Base-by-base conservation (phyloP, 495 filamentous ascomycete species). In the Penicillium atrosanguineum region DNA sequence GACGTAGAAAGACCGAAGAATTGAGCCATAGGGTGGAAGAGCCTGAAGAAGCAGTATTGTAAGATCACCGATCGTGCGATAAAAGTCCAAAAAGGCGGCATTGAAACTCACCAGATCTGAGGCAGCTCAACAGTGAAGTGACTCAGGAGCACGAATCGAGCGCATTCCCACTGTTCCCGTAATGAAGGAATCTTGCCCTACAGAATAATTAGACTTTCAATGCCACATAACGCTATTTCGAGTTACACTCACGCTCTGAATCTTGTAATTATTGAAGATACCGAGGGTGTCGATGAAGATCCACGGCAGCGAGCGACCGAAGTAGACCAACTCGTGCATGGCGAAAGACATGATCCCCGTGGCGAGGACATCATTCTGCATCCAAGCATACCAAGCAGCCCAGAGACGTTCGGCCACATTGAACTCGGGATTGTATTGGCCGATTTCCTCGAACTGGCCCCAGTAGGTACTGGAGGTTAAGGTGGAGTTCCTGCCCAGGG, bases 121-220 rank as follows among this genome's bases (percentile, higher is more conserved):
- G 94, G 93, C 4, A 98, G 79, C 69, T 98, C 94, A 59, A 97
- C 94, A 41, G 94, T 97, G 73, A 96, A 94, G 71, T 98, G 94
- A 63, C 82, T 87, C 50, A 98, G 76, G 44, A 98, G 84, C 37
- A 98, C 94, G 55, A 97, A 82, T 56, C 82, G 86, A 15, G 94
- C 91, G 72, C 94, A 98, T 57, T 90, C 83, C 88, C 89, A 96
- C 74, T 98, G 94, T 63, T 98, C 94, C 53, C 81, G 85, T 50
- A 84, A 77, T 1, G 91, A 95, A 1, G 94, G 94, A 23, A 95
- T 82, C 78, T 97, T 98, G 71, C 86, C 82, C 88, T 95, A 62
- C 28, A 26, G 14, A 48, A 6, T 19, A 9, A 31, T 39, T 50
- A 47, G 53, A 18, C 4, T 25, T 44, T 26, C 1, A 9, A 12